phyloP scores from a whole-genome alignment of 257 asterid species.

The Solanum corneliomulleri region DNA sequence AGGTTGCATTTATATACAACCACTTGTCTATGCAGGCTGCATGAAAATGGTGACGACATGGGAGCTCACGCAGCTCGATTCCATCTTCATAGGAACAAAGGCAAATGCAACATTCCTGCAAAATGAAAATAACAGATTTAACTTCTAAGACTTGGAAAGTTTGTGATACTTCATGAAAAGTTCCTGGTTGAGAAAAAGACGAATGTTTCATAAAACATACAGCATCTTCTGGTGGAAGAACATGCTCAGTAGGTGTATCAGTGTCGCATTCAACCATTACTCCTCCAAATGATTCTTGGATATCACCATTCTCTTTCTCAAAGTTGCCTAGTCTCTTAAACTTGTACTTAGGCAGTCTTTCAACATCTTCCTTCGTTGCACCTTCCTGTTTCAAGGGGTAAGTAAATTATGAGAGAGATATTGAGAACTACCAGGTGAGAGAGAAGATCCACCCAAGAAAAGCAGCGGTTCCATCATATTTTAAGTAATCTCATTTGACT shows the following conservation, averaged over 20 bases:
- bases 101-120: conserved; percentile 96
- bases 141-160: background rate
- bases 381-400: conserved; percentile 61
- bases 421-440: background rate
- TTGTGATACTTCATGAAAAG: background rate
- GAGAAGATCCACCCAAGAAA: background rate
- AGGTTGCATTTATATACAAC: conserved; percentile 85
- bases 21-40: conserved; percentile 87
- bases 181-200: background rate
- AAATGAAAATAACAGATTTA: background rate
- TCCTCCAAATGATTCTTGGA: conserved; percentile 93
- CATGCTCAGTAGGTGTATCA: conserved; percentile 65
- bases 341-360: conserved; percentile 68
- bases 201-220: conserved; percentile 30
- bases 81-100: conserved; percentile 86
- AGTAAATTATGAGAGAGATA: background rate
- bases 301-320: conserved; percentile 82
- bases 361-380: conserved; percentile 95
- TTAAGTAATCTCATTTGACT: background rate
- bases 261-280: conserved; percentile 75
- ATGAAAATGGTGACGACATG: conserved; percentile 93
- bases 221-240: conserved; percentile 83
- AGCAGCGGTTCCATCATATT: background rate
- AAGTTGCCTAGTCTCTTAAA: conserved; percentile 74
- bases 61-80: conserved; percentile 83